Conservation (phyloP, 2,329 filamentous ascomycete species). For the Trichoderma breve region DNA sequence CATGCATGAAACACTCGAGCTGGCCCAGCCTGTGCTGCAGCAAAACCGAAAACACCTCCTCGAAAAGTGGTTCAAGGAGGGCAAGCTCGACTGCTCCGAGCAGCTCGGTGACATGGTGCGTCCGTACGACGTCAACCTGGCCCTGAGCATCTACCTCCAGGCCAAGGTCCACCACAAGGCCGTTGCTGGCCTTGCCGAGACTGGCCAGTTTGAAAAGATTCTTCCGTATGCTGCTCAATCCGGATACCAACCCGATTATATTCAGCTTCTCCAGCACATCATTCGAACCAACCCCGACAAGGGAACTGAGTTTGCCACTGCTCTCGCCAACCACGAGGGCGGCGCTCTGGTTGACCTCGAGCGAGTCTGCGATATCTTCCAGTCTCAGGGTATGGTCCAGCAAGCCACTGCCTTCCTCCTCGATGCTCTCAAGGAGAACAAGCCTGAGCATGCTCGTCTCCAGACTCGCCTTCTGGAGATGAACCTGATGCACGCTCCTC, state of each 20-base stretch:
- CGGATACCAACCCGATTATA: constrained; percentile 94
- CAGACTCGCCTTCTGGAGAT: constrained; percentile 96
- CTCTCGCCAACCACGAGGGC: constrained; percentile 83
- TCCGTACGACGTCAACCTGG: constrained; percentile 82
- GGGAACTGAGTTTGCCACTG: constrained; percentile 90
- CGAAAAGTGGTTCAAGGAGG: constrained; percentile 96
- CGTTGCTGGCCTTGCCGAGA: constrained; percentile 90
- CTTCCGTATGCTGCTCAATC: constrained; percentile 82
- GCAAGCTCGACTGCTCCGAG: constrained; percentile 94
- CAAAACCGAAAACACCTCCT: constrained; percentile 94
- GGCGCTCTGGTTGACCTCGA: constrained; percentile 89
- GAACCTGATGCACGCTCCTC: constrained; percentile 94
- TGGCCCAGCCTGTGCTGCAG: constrained; percentile 85
- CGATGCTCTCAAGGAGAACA: constrained; percentile 92
- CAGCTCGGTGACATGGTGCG: constrained; percentile 94
- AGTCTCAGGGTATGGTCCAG: constrained; percentile 96
- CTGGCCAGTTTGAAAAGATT: constrained; percentile 95
- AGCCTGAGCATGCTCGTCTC: constrained; percentile 85
- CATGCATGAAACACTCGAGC: constrained; percentile 87
- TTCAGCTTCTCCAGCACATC: constrained; percentile 86
- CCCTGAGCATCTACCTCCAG: constrained; percentile 84
- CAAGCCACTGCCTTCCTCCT: constrained; percentile 97
- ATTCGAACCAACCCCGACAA: constrained; percentile 90
- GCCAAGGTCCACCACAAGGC: constrained; percentile 92
- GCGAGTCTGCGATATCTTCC: constrained; percentile 95